Evolutionary conservation across 2,329 filamentous ascomycete genomes (phyloP), one percentile per base, ranked within the genome.

Genomic region (Phaeophleospora eucalypticola): DNA sequence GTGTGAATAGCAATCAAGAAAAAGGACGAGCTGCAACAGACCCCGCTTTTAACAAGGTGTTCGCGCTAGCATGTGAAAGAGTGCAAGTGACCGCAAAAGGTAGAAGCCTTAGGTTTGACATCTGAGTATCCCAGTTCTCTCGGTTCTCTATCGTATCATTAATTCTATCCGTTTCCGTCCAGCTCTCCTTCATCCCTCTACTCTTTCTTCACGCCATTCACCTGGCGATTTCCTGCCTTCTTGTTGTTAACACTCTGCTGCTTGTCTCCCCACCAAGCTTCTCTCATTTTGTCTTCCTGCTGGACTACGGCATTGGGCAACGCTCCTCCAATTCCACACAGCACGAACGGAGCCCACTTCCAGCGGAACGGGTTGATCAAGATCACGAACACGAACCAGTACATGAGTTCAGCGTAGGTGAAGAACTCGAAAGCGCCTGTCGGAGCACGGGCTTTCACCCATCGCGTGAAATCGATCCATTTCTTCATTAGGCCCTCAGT

Each of bases 281-380:
- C 78, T 42, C 82, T 69, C 4, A 86, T 53, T 49, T 64, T 70
- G 56, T 84, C 78, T 68, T 94, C 88, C 14, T 78, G 70, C 54
- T 78, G 71, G 0, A 91, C 82, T 19, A 93, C 72, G 12, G 70
- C 73, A 65, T 79, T 74, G 0, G 88, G 88, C 38, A 93, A 62
- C 16, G 72, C 73, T 36, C 79, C 74, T 0, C 86, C 87, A 21
- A 91, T 64, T 0, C 89, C 88, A 49, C 85, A 85, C 58, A 94
- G 83, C 14, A 94, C 87, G 63, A 94, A 94, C 0, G 83, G 64
- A 0, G 84, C 86, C 89, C 88, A 94, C 71, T 94, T 94, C 87
- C 88, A 94, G 7, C 88, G 73, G 67, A 94, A 94, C 0, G 89
- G 89, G 62, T 94, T 94, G 58, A 93, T 77, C 3, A 77, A 71